Evolutionary conservation across 805 yeast genomes (phyloP), one percentile per base, ranked within the genome.

Genomic region (Candida maesae): DNA sequence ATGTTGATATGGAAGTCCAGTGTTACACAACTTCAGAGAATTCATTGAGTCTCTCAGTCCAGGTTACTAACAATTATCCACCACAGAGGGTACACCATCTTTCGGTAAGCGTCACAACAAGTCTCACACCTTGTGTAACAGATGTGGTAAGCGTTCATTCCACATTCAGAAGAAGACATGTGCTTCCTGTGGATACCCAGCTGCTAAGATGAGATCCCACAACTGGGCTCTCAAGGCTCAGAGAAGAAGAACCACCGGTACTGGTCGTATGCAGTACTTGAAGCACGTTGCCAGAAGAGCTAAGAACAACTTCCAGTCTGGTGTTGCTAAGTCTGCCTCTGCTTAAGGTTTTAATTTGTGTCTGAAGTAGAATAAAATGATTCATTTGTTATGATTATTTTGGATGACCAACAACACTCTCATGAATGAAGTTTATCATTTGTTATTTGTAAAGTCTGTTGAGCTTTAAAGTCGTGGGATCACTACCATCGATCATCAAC

Each of bases 31-130:
- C n/a, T n/a, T 21, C 24, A 21, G 10, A 28, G 9, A 15, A 6
- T 12, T 14, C n/a, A 26, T 26, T 26, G 15, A 12, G 6, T 6
- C 9, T 6, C 7, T 12, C 14, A n/a, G 13, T 9, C 31, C 31
- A 28, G 31, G 15, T 28, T 62, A 67, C 70, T 64, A 66, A 63
- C 66, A 51, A 49, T 36, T 47, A 44, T 50, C n/a, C n/a, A 44
- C 48, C 52, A 57, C 64, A 79, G 95, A 91, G 89, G 99, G 99
- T 87, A 91, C 99, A 75, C 96, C 98, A 78, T 88, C 97, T 73
- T 84, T 88, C 82, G 99, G 99, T 83, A 91, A 91, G 81, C 89
- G 93, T 76, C 97, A 93, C 87, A 90, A 86, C 91, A 93, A 93
- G 80, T 84, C 98, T 71, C 99, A 93, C 88, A 84, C 95, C 71